phyloP scores from a whole-genome alignment of 2,329 filamentous ascomycete genomes.

The Hypoxylon sp. region DNA sequence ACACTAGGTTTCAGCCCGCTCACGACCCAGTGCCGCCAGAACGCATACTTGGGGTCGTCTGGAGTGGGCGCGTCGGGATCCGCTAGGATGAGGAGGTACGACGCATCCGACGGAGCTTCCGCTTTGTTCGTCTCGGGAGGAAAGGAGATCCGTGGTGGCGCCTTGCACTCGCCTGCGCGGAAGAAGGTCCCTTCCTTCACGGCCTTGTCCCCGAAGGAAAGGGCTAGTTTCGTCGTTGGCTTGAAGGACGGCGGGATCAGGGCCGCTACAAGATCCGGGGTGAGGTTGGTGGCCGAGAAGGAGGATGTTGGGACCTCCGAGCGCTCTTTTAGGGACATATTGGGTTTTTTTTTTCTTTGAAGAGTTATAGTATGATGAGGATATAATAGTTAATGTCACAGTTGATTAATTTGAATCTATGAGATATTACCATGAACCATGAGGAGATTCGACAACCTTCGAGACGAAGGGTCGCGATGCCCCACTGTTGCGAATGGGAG shows the following conservation, averaged over 20 bases:
- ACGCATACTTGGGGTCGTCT: conserved; percentile 68
- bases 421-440: background rate
- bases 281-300: conserved; percentile 58
- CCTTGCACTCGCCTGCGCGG: conserved; percentile 57
- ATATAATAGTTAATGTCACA: background rate
- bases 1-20: conserved; percentile 56
- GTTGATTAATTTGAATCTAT: background rate
- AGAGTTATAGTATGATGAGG: background rate
- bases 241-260: conserved; percentile 61
- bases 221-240: conserved; percentile 58
- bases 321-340: conserved; percentile 48
- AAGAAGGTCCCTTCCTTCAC: conserved; percentile 59
- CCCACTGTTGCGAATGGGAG: conserved; percentile 8
- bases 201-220: conserved; percentile 56
- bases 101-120: conserved; percentile 57
- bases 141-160: conserved; percentile 57
- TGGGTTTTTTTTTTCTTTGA: background rate
- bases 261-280: conserved; percentile 50
- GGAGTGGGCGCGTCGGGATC: conserved; percentile 70
- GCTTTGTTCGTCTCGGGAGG: conserved; percentile 53
- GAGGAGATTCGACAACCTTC: background rate
- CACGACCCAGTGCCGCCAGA: conserved; percentile 69
- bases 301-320: conserved; percentile 50
- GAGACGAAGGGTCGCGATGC: background rate
- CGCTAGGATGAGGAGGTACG: conserved; percentile 65